Conservation (phyloP, 1,139 yeast genomes). For the Wickerhamiella infanticola region DNA sequence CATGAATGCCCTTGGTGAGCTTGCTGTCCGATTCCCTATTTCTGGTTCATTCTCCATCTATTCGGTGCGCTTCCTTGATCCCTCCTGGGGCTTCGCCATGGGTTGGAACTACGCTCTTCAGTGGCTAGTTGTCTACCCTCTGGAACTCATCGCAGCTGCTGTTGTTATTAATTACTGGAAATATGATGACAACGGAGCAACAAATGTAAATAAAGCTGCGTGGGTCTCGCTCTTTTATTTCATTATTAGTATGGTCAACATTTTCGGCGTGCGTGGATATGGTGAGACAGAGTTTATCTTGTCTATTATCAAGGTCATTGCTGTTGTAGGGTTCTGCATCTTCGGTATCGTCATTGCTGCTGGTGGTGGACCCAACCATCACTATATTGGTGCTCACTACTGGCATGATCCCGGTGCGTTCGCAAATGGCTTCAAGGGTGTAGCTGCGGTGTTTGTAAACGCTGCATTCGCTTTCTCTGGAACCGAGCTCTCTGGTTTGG, state of each 20-base stretch:
- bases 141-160: constrained; percentile 66
- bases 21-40: constrained; percentile 63
- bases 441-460: constrained; percentile 58
- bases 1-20: constrained; percentile 67
- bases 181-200: constrained; percentile 25
- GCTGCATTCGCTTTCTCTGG: constrained; percentile 86
- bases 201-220: constrained; percentile 39
- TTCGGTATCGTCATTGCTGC: constrained; percentile 41
- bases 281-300: constrained; percentile 58
- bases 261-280: constrained; percentile 57
- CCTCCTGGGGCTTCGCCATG: constrained; percentile 18
- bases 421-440: constrained; percentile 59
- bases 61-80: constrained; percentile 48
- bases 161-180: constrained; percentile 56
- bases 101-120: constrained; percentile 71
- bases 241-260: constrained; percentile 38
- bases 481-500: constrained; percentile 65
- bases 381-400: constrained; percentile 44
- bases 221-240: constrained; percentile 50
- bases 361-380: constrained; percentile 53
- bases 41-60: constrained; percentile 65
- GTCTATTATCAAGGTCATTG: constrained; percentile 41
- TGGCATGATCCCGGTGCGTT: constrained; percentile 49
- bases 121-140: constrained; percentile 63
- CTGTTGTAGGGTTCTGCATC: constrained; percentile 47